Conservation (phyloP, 1,284 basidiomycete genomes). For the Rhodotorula mucilaginosa region DNA sequence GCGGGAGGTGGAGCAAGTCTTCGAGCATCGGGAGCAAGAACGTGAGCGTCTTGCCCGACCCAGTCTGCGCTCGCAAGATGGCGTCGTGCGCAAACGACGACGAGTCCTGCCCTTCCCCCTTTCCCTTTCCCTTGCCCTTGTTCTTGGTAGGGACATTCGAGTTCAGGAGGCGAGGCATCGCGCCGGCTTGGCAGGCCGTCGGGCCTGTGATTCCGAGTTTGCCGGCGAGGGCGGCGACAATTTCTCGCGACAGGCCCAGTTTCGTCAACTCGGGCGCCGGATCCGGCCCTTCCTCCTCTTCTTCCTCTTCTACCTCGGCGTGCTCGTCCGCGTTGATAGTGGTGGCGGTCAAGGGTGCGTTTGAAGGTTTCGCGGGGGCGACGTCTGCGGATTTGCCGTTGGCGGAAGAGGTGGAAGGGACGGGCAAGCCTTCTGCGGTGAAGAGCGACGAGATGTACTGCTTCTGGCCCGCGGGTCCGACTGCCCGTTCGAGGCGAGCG, state of each 20-base stretch:
- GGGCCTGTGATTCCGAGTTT: constrained; percentile 84
- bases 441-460: constrained; percentile 91
- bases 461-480: constrained; percentile 45
- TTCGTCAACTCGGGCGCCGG: constrained; percentile 35
- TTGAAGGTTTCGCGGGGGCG: constrained; percentile 55
- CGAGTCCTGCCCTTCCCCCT: constrained; percentile 35
- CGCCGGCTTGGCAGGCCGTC: constrained; percentile 83
- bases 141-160: constrained; percentile 46
- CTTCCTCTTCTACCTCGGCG: constrained; percentile 30
- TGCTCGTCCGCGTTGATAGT: constrained; percentile 62
- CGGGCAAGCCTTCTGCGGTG: constrained; percentile 56
- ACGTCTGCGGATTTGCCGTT: constrained; percentile 9
- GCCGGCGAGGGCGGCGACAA: constrained; percentile 69
- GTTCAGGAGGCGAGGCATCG: constrained; percentile 68
- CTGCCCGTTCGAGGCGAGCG: constrained; percentile 10
- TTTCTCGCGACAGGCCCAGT: constrained; percentile 74
- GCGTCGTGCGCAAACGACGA: constrained; percentile 59
- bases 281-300: constrained; percentile 8
- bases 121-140: constrained; percentile 2
- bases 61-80: constrained; percentile 96
- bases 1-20: constrained; percentile 82
- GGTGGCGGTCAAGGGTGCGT: constrained; percentile 54
- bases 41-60: constrained; percentile 94
- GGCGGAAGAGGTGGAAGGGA: constrained; percentile 2
- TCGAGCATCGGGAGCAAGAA: constrained; percentile 95